phyloP scores from a whole-genome alignment of 192 early-diverging fungal species.

The Coemansia furcata region DNA sequence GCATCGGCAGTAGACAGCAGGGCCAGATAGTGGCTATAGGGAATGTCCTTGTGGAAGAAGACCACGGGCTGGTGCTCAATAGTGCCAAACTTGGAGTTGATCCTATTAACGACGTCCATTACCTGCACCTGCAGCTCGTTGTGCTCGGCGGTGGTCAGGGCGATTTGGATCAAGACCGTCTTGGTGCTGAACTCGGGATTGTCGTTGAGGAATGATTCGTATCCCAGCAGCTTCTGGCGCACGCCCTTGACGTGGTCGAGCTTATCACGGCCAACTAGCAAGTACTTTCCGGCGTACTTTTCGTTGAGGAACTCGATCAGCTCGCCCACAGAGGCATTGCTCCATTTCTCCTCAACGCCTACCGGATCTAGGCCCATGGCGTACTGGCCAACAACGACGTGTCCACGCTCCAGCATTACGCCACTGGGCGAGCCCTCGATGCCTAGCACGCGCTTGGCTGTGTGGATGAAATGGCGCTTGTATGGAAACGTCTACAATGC shows the following conservation, averaged over 20 bases:
- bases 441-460: conserved; percentile 84
- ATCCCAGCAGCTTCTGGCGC: conserved; percentile 89
- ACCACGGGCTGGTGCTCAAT: conserved; percentile 90
- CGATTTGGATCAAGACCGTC: conserved; percentile 93
- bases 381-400: conserved; percentile 86
- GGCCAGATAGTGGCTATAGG: conserved; percentile 87
- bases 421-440: conserved; percentile 84
- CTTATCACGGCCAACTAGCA: conserved; percentile 95
- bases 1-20: conserved; percentile 84
- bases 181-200: conserved; percentile 92
- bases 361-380: conserved; percentile 92
- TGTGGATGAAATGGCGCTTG: conserved; percentile 85
- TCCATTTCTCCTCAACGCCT: conserved; percentile 67
- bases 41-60: conserved; percentile 88
- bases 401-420: conserved; percentile 74
- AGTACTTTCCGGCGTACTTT: conserved; percentile 87
- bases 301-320: conserved; percentile 78
- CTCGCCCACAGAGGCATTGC: conserved; percentile 67
- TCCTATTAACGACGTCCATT: conserved; percentile 84
- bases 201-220: conserved; percentile 81
- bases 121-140: conserved; percentile 87
- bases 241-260: conserved; percentile 96
- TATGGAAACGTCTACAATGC: conserved; percentile 85
- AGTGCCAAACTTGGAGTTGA: conserved; percentile 89
- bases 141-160: conserved; percentile 85